Evolutionary conservation across 495 filamentous ascomycete species (phyloP).

Genomic region (Cercophora newfieldiana): DNA sequence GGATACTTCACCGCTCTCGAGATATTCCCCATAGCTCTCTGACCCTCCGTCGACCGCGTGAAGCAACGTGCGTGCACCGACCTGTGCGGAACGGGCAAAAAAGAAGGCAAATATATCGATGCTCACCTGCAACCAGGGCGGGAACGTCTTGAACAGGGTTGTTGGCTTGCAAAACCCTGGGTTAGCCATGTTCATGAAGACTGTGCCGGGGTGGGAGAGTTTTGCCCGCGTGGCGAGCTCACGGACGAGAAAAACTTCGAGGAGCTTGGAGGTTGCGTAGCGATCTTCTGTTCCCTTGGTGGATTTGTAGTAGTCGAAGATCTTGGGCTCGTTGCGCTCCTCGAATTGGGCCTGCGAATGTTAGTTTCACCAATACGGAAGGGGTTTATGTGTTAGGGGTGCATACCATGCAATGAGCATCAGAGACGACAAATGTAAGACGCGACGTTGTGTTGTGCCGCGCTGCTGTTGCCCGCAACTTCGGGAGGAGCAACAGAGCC

Average conservation of each 20-base stretch:
- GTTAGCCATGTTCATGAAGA: conserved; percentile 55
- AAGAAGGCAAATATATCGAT: too few relatives aligned
- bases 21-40: too few relatives aligned
- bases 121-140: conserved; percentile 26
- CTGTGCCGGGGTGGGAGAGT: conserved; percentile 23
- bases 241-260: conserved; percentile 50
- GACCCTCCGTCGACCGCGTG: too few relatives aligned
- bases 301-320: conserved; percentile 29
- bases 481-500: conserved; percentile 46
- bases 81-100: too few relatives aligned
- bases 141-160: conserved; percentile 38
- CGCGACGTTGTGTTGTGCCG: too few relatives aligned
- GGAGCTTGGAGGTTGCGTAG: conserved; percentile 54
- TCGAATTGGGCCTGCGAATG: conserved; percentile 21
- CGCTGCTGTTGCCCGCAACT: conserved; percentile 25
- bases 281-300: conserved; percentile 25
- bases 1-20: conserved; percentile 14
- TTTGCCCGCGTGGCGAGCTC: conserved; percentile 42
- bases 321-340: conserved; percentile 19
- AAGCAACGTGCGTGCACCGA: too few relatives aligned
- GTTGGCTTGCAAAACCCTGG: conserved; percentile 54
- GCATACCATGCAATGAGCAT: too few relatives aligned
- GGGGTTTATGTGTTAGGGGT: too few relatives aligned
- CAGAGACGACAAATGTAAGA: too few relatives aligned
- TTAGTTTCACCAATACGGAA: not conserved